These are phyloP conservation scores for Nitzschia palea DNA, from an alignment of 108 stramenopile genomes.

Conservation along the genomic window DNA sequence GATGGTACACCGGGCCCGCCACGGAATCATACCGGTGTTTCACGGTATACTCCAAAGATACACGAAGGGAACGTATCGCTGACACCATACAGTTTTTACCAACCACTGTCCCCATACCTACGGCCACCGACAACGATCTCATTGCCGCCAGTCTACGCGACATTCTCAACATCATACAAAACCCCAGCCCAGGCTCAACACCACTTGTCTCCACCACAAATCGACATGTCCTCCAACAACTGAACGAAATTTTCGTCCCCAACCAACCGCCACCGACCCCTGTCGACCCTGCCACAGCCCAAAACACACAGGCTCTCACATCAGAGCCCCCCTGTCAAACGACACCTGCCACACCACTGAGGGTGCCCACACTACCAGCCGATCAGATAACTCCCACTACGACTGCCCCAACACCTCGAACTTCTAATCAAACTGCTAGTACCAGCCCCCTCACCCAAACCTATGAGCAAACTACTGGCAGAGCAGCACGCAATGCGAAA, in stretches of 20 bases:
- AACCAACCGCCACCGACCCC: neutral
- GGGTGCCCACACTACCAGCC: conserved; percentile 1
- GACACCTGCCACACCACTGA: conserved; percentile 6
- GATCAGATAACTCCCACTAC: neutral
- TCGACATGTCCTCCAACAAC: neutral
- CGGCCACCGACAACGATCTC: neutral
- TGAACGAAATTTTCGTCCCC: neutral
- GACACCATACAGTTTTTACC: conserved; percentile 47
- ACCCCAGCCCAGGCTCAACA: neutral
- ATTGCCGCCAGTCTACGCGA: conserved; percentile 5
- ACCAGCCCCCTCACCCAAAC: neutral
- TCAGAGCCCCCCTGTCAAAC: neutral
- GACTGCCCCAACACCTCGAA: neutral
- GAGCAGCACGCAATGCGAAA: neutral
- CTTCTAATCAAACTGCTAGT: neutral
- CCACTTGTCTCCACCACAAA: neutral
- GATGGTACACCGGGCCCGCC: conserved; percentile 51
- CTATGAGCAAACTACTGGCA: neutral
- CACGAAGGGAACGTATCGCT: conserved; percentile 12
- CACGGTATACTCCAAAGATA: conserved; percentile 25
- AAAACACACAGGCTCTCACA: neutral
- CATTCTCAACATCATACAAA: conserved; percentile 4
- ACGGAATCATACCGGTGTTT: conserved; percentile 47
- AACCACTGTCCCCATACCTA: conserved; percentile 4
- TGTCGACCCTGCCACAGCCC: neutral